A percentile compares a stretch with the other conserved stretches of the same genome.
Conservation (phyloP, 2,329 filamentous ascomycete species). For the Orbilia oligospora region DNA sequence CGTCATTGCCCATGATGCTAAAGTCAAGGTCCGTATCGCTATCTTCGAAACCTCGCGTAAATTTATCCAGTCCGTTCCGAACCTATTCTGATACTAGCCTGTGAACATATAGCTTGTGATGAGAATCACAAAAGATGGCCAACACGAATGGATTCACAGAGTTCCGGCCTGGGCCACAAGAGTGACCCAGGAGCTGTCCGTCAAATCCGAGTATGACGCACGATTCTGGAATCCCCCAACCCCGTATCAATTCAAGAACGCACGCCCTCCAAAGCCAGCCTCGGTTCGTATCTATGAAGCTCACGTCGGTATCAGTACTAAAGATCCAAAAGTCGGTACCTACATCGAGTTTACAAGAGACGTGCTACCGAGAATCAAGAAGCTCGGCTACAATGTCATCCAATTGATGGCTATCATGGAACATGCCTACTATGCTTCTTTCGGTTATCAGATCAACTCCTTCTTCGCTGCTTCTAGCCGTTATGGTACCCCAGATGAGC, state of each 20-base stretch:
- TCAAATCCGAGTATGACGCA: conserved; percentile 94
- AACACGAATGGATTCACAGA: conserved; percentile 80
- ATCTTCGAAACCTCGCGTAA: background rate
- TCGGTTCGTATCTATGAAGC: conserved; percentile 97
- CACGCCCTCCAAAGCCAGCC: conserved; percentile 83
- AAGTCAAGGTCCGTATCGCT: conserved; percentile 82
- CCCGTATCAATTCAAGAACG: conserved; percentile 86
- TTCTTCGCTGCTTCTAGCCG: conserved; percentile 98
- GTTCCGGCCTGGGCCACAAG: conserved; percentile 97
- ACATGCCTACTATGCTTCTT: conserved; percentile 98
- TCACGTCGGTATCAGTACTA: conserved; percentile 97
- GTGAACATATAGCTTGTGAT: conserved; percentile 78
- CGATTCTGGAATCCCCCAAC: conserved; percentile 95
- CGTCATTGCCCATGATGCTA: conserved; percentile 91
- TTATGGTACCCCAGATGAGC: conserved; percentile 91
- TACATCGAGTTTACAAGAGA: conserved; percentile 98
- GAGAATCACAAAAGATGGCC: conserved; percentile 77
- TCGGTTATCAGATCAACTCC: conserved; percentile 98
- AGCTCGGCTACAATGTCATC: conserved; percentile 95
- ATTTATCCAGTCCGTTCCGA: background rate
- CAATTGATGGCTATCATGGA: conserved; percentile 99
- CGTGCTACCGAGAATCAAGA: conserved; percentile 90
- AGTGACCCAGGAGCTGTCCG: conserved; percentile 89
- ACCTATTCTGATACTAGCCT: background rate
- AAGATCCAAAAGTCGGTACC: conserved; percentile 87